These are phyloP conservation scores for Ceratonia siliqua DNA, from an alignment of 306 rosid species.

Conservation along the genomic window DNA sequence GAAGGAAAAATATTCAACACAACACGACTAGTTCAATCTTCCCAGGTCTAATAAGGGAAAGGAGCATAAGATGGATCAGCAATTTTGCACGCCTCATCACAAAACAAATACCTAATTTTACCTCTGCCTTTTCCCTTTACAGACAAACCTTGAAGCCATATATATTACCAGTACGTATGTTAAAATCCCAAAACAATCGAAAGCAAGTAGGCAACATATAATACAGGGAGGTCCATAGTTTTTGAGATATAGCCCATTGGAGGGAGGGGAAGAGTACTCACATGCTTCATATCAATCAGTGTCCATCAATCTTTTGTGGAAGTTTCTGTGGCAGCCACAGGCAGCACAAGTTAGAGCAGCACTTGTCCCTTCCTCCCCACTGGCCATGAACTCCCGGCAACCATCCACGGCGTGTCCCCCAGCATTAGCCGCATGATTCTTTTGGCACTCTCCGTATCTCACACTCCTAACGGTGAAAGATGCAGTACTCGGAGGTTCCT, in stretches of 20 bases:
- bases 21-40: background rate
- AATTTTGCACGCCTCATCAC: slow-evolving; percentile 14
- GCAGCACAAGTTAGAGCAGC: slow-evolving; percentile 85
- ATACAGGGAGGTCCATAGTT: slow-evolving; percentile 25
- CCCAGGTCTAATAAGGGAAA: background rate
- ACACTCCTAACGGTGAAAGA: slow-evolving; percentile 41
- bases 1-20: background rate
- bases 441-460: slow-evolving; percentile 87
- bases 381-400: slow-evolving; percentile 90
- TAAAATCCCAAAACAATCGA: slow-evolving; percentile 31
- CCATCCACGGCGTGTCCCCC: slow-evolving; percentile 96
- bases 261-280: slow-evolving; percentile 56
- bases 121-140: slow-evolving; percentile 35
- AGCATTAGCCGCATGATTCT: slow-evolving; percentile 87
- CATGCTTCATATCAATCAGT: slow-evolving; percentile 52
- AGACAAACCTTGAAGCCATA: slow-evolving; percentile 21
- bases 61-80: background rate
- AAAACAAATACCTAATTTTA: slow-evolving; percentile 16
- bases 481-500: slow-evolving; percentile 43
- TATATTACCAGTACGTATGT: too few relatives aligned
- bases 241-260: slow-evolving; percentile 35
- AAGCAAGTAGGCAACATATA: slow-evolving; percentile 26
- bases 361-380: slow-evolving; percentile 60
- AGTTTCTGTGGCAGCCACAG: slow-evolving; percentile 88
- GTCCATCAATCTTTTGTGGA: slow-evolving; percentile 70